phyloP scores from a whole-genome alignment of 495 filamentous ascomycete genomes.

The Penicillium longicatenatum region DNA sequence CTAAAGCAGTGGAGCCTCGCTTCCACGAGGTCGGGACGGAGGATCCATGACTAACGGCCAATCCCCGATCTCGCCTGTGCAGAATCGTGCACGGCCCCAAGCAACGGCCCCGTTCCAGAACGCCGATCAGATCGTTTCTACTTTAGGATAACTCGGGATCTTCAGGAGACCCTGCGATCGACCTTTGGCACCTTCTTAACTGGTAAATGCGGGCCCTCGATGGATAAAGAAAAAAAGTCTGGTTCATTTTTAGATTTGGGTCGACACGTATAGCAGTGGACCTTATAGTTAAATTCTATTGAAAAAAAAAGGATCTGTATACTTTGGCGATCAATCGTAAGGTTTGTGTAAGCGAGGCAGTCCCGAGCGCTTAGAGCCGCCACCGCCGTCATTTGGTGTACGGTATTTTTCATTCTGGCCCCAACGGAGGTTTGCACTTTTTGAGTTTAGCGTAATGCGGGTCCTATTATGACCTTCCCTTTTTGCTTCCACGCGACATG shows the following conservation, averaged over 20 bases:
- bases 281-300: too few relatives aligned
- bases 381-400: constrained; percentile 13
- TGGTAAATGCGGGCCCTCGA: neutral
- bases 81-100: constrained; percentile 29
- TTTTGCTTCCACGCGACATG: constrained; percentile 17
- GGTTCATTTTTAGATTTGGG: too few relatives aligned
- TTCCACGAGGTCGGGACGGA: constrained; percentile 31
- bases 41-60: constrained; percentile 25
- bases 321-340: constrained; percentile 2
- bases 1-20: constrained; percentile 29
- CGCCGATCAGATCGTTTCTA: constrained; percentile 28
- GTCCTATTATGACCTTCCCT: constrained; percentile 23
- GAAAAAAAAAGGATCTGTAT: neutral
- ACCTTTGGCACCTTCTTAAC: constrained; percentile 5
- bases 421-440: constrained; percentile 19
- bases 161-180: constrained; percentile 15
- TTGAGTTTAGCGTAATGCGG: constrained; percentile 18
- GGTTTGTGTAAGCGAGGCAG: constrained; percentile 27
- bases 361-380: constrained; percentile 31
- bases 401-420: too few relatives aligned
- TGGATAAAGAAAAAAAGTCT: neutral
- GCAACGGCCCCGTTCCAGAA: constrained; percentile 27
- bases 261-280: neutral
- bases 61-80: constrained; percentile 21
- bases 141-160: constrained; percentile 6